phyloP scores from a whole-genome alignment of 2,329 filamentous ascomycete species.

The Massarina eburnea region DNA sequence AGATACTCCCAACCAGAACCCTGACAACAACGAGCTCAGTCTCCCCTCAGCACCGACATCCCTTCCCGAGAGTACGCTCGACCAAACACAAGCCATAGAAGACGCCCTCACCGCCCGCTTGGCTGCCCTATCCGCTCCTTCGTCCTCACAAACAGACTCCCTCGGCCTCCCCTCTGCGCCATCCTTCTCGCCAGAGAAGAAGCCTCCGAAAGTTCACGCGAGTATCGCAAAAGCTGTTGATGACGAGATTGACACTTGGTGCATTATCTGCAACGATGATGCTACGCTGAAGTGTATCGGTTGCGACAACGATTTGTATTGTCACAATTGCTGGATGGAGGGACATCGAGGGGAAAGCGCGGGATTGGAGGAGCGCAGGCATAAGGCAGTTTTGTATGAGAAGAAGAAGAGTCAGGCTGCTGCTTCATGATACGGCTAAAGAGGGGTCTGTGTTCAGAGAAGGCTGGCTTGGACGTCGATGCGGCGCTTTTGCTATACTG shows the following conservation, averaged over 20 bases:
- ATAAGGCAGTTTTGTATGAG: slow-evolving; percentile 65
- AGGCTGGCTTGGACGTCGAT: neutral
- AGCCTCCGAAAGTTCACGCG: slow-evolving; percentile 36
- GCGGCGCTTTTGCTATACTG: neutral
- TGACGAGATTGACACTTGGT: slow-evolving; percentile 76
- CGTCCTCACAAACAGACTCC: slow-evolving; percentile 33
- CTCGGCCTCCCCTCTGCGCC: slow-evolving; percentile 51
- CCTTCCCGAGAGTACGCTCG: slow-evolving; percentile 28
- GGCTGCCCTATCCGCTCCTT: slow-evolving; percentile 44
- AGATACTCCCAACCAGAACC: slow-evolving; percentile 2
- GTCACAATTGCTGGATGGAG: slow-evolving; percentile 76
- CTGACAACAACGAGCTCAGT: slow-evolving; percentile 13
- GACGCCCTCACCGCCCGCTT: slow-evolving; percentile 50
- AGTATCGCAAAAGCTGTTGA: slow-evolving; percentile 57
- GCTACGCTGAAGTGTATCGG: slow-evolving; percentile 71
- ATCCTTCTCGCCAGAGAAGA: slow-evolving; percentile 44
- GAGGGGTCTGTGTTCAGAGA: neutral
- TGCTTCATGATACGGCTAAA: slow-evolving; percentile 4
- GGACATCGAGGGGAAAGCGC: slow-evolving; percentile 73
- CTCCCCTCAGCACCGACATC: slow-evolving; percentile 50
- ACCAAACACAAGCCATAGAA: slow-evolving; percentile 40
- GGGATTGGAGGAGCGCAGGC: slow-evolving; percentile 69
- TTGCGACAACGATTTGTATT: slow-evolving; percentile 74
- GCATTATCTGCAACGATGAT: slow-evolving; percentile 79
- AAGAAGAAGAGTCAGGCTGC: slow-evolving; percentile 19